Evolutionary conservation across 1,139 yeast genomes (phyloP).

Genomic region (Yamadazyma conglobata): DNA sequence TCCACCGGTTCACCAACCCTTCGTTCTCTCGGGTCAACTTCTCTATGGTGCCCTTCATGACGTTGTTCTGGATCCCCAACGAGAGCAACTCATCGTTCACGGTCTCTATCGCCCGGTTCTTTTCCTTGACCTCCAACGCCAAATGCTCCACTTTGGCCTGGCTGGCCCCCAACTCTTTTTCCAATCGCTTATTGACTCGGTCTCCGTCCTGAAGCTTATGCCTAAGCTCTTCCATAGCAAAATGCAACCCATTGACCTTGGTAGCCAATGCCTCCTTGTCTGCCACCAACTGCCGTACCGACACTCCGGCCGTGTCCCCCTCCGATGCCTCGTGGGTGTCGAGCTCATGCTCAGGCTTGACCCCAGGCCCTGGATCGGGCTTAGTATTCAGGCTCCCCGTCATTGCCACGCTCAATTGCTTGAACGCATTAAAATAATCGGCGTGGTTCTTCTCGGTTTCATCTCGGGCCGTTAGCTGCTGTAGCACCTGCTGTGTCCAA

Average conservation of each 20-base stretch:
- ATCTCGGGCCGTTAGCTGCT: slow-evolving; percentile 28
- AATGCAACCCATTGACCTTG: slow-evolving; percentile 23
- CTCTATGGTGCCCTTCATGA: slow-evolving; percentile 45
- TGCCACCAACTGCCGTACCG: slow-evolving; percentile 10
- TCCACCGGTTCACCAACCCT: slow-evolving; percentile 56
- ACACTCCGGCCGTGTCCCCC: neutral
- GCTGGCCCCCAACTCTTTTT: slow-evolving; percentile 21
- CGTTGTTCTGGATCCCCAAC: slow-evolving; percentile 65
- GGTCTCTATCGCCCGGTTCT: slow-evolving; percentile 54
- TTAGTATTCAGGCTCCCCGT: slow-evolving; percentile 5
- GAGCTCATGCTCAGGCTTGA: too few relatives aligned
- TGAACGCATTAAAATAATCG: slow-evolving; percentile 32
- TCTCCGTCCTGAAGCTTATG: slow-evolving; percentile 12
- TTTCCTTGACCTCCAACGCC: slow-evolving; percentile 48
- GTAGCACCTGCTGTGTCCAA: slow-evolving; percentile 25
- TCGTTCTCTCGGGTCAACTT: slow-evolving; percentile 41
- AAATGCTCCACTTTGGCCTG: slow-evolving; percentile 31
- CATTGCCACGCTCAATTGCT: slow-evolving; percentile 20
- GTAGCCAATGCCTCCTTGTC: slow-evolving; percentile 18
- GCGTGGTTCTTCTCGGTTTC: slow-evolving; percentile 30
- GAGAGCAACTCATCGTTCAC: slow-evolving; percentile 72
- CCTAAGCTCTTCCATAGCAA: slow-evolving; percentile 23
- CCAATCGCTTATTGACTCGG: slow-evolving; percentile 17
- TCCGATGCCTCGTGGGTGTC: neutral
- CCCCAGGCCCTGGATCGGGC: neutral